Conservation (phyloP, 2,329 filamentous ascomycete genomes). For the Colletotrichum sp. region DNA sequence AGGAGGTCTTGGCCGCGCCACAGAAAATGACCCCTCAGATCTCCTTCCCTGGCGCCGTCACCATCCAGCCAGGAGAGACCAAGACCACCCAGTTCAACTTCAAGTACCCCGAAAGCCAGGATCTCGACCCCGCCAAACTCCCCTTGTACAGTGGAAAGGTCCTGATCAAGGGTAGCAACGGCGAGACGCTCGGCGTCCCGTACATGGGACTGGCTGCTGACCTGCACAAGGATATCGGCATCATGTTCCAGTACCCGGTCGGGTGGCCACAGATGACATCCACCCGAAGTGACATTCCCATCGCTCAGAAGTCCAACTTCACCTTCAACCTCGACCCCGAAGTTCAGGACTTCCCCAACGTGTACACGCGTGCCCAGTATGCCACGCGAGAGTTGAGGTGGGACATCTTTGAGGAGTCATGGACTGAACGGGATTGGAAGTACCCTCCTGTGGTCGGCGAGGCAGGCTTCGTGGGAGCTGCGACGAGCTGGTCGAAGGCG, state of each 20-base stretch:
- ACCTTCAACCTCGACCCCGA: slow-evolving; percentile 29
- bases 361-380: slow-evolving; percentile 25
- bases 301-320: slow-evolving; percentile 27
- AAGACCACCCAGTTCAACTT: slow-evolving; percentile 10
- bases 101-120: neutral
- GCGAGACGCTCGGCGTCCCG: slow-evolving; percentile 37
- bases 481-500: slow-evolving; percentile 42
- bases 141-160: slow-evolving; percentile 40
- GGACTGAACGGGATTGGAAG: slow-evolving; percentile 43
- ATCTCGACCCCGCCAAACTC: slow-evolving; percentile 26
- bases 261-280: slow-evolving; percentile 13
- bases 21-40: slow-evolving; percentile 1
- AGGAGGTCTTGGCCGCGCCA: neutral
- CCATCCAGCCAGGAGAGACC: slow-evolving; percentile 9
- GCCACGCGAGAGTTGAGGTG: slow-evolving; percentile 31
- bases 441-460: slow-evolving; percentile 44
- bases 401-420: slow-evolving; percentile 43
- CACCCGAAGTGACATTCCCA: neutral
- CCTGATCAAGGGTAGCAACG: slow-evolving; percentile 33
- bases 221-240: neutral
- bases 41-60: neutral
- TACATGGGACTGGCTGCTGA: slow-evolving; percentile 29
- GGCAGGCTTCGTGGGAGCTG: slow-evolving; percentile 47
- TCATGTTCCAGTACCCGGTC: slow-evolving; percentile 15
- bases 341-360: slow-evolving; percentile 30